A percentile compares a stretch with the other conserved stretches of the same genome.
Evolutionary conservation across 148 eudicot genomes (phyloP).

Genomic region (Chenopodium berlandieri): DNA sequence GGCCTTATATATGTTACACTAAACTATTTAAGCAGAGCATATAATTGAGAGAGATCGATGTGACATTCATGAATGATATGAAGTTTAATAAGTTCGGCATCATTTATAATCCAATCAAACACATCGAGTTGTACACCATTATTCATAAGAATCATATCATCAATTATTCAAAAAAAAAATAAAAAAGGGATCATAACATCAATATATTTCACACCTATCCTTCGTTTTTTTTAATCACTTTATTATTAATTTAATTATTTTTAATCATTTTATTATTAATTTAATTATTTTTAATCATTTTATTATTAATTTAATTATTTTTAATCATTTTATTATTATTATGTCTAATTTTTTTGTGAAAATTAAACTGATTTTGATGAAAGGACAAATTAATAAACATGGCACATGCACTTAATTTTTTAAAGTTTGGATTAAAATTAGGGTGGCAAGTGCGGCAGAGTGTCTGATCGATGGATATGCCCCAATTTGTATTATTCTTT

Average conservation of each 20-base stretch:
- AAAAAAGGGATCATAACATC: too few relatives aligned
- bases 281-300: too few relatives aligned
- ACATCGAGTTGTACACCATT: not conserved
- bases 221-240: not conserved
- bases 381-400: not conserved
- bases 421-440: not conserved
- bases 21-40: not conserved
- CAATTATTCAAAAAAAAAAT: too few relatives aligned
- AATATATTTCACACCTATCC: too few relatives aligned
- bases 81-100: constrained; percentile 13
- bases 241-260: not conserved
- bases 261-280: not conserved
- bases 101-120: not conserved
- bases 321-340: not conserved
- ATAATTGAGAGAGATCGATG: constrained; percentile 15
- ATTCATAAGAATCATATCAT: too few relatives aligned
- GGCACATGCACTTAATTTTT: not conserved
- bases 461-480: not conserved
- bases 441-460: constrained; percentile 3
- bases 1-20: constrained; percentile 5
- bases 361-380: not conserved
- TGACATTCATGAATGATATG: constrained; percentile 12
- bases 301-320: not conserved
- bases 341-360: not conserved
- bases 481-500: constrained; percentile 3